These are phyloP conservation scores for Hypoxylon sp. DNA, from an alignment of 2,329 filamentous ascomycete species.

Conservation along the genomic window DNA sequence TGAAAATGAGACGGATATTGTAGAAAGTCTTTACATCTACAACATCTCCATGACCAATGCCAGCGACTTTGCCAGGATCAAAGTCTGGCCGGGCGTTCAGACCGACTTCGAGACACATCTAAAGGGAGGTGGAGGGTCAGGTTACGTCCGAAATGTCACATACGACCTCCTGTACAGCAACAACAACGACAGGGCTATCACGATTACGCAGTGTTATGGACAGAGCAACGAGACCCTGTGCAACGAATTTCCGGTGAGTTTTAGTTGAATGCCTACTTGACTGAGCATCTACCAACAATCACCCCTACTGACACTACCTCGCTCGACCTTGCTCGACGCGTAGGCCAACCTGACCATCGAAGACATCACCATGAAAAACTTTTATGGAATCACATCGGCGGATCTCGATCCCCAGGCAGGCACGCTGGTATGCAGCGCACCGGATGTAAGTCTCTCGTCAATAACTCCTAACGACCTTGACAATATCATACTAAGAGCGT, in stretches of 20 bases:
- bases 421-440: conserved; percentile 32
- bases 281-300: neutral
- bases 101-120: conserved; percentile 66
- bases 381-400: conserved; percentile 29
- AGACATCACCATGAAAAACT: conserved; percentile 35
- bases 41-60: conserved; percentile 67
- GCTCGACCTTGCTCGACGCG: too few species aligned
- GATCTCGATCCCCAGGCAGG: conserved; percentile 33
- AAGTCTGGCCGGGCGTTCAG: conserved; percentile 71
- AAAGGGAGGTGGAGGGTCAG: conserved; percentile 68
- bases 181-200: conserved; percentile 71
- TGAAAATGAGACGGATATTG: conserved; percentile 67
- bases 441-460: conserved; percentile 31
- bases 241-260: conserved; percentile 46
- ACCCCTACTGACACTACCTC: neutral
- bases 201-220: conserved; percentile 71
- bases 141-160: conserved; percentile 71
- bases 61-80: conserved; percentile 73
- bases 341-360: conserved; percentile 36
- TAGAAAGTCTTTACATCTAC: conserved; percentile 72
- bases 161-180: conserved; percentile 67
- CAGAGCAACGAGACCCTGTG: conserved; percentile 47
- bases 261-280: neutral
- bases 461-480: neutral
- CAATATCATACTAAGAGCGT: neutral